Conservation (phyloP, 768 basidiomycete species). For the Rhizopogon vesiculosus region DNA sequence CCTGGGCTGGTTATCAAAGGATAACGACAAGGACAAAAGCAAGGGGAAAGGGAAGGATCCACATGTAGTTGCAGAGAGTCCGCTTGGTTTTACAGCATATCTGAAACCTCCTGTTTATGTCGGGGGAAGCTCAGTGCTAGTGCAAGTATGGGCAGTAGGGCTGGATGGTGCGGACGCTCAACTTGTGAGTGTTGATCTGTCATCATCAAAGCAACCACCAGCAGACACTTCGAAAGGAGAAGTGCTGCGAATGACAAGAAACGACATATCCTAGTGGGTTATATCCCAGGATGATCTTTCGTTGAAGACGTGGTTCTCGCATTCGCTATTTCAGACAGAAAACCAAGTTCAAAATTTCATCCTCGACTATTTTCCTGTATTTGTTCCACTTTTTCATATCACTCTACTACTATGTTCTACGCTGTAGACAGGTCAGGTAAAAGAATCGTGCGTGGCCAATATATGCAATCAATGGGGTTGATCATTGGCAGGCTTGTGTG, state of each 20-base stretch:
- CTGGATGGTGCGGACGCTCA: conserved; percentile 71
- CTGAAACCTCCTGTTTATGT: conserved; percentile 42
- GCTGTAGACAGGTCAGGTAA: conserved; percentile 31
- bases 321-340: conserved; percentile 52
- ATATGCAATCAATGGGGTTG: neutral
- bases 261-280: conserved; percentile 44
- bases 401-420: conserved; percentile 45
- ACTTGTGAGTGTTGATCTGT: conserved; percentile 46
- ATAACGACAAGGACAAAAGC: conserved; percentile 6
- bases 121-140: conserved; percentile 61
- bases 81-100: conserved; percentile 66
- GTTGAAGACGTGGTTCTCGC: conserved; percentile 51
- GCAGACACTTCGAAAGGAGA: conserved; percentile 19
- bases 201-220: conserved; percentile 5
- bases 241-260: conserved; percentile 9
- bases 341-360: conserved; percentile 62
- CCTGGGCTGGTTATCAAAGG: conserved; percentile 26
- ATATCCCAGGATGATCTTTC: conserved; percentile 84
- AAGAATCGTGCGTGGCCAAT: conserved; percentile 12
- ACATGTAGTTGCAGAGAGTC: conserved; percentile 18
- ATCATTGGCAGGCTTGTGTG: neutral
- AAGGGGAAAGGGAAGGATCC: conserved; percentile 8
- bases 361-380: conserved; percentile 47
- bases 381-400: conserved; percentile 31
- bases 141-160: conserved; percentile 89